A percentile compares a stretch with the other conserved stretches of the same genome.
phyloP scores from a whole-genome alignment of 306 rosid species.

The Cucurbita moschata region DNA sequence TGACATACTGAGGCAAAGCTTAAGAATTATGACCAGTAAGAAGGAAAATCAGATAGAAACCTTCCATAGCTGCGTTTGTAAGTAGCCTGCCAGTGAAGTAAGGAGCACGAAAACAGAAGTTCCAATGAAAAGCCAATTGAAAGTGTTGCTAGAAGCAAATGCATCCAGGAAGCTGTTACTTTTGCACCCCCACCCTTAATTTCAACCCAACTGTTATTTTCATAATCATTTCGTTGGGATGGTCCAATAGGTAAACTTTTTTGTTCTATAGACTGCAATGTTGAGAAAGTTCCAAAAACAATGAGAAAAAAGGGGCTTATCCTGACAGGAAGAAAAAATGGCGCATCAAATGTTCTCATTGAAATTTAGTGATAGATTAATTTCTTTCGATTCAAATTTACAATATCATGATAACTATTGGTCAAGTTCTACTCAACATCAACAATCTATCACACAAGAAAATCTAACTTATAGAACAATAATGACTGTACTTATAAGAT shows the following conservation, averaged over 20 bases:
- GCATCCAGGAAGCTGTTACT: not conserved
- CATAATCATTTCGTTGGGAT: not conserved
- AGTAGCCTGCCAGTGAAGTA: not conserved
- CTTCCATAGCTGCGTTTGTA: slow-evolving; percentile 23
- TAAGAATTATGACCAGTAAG: slow-evolving; percentile 56
- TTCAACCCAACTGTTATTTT: not conserved
- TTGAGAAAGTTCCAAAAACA: not conserved
- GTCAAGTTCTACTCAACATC: not conserved
- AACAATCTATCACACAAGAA: not conserved
- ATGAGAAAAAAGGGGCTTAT: not conserved
- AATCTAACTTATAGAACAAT: not conserved
- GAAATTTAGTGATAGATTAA: not conserved
- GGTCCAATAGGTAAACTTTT: not conserved
- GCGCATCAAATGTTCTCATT: not conserved
- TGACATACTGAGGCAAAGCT: slow-evolving; percentile 80
- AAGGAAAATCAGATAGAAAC: slow-evolving; percentile 20
- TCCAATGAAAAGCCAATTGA: not conserved
- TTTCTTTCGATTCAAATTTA: not conserved
- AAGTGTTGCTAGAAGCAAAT: not conserved
- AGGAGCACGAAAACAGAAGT: not conserved
- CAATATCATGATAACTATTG: not conserved
- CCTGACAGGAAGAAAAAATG: not conserved
- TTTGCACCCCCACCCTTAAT: not conserved
- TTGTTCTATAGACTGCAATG: not conserved
- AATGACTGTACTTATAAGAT: not conserved